Base-by-base conservation (phyloP, 495 filamentous ascomycete species). In the Penicillium mononematosum region DNA sequence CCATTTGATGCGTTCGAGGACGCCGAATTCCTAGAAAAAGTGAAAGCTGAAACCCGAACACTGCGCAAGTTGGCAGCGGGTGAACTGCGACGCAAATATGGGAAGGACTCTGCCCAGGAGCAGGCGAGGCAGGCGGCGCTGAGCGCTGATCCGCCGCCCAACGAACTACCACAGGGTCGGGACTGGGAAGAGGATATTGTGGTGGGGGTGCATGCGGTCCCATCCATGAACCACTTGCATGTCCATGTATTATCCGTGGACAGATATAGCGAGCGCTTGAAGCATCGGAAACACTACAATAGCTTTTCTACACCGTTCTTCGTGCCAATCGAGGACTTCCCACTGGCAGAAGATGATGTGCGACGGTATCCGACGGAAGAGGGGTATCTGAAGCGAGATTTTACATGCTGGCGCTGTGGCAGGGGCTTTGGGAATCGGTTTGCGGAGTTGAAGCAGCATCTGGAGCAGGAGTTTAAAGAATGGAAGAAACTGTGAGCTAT, bases 211-310 rank as follows among this genome's bases (percentile, higher is more conserved):
- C 94, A 98, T 74, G 88, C 89, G 3, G 80, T 84, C 53, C 94
- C 94, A n/a, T 88, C 83, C 19, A 96, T 98, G 94, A 86, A 84
- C 52, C 90, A 97, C 72, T 70, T 98, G 53, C 94, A 98, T 70
- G 79, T 98, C 17, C 94, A 98, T 72, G 83, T 98, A 36, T 68
- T 98, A 31, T 85, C 86, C 17, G 72, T 78, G 31, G 94, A 98
- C 70, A 81, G 86, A 67, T 74, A 81, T 53, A 89, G 85, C 44
- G 81, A 85, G 32, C 79, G 76, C 25, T 59, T 96, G 65, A 90
- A 88, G 73, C 85, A 92, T 65, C 75, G 82, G 53, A 95, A 92
- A 67, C 94, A 98, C 75, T 98, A 97, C 73, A 92, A 92, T 66
- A 90, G 85, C 60, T 97, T 98, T 72, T 80, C 84, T 20, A 96